Percentiles rank a stretch among this genome's conserved stretches.
Evolutionary conservation across 2,329 filamentous ascomycete genomes (phyloP).

Genomic region (Beauveria varroae): DNA sequence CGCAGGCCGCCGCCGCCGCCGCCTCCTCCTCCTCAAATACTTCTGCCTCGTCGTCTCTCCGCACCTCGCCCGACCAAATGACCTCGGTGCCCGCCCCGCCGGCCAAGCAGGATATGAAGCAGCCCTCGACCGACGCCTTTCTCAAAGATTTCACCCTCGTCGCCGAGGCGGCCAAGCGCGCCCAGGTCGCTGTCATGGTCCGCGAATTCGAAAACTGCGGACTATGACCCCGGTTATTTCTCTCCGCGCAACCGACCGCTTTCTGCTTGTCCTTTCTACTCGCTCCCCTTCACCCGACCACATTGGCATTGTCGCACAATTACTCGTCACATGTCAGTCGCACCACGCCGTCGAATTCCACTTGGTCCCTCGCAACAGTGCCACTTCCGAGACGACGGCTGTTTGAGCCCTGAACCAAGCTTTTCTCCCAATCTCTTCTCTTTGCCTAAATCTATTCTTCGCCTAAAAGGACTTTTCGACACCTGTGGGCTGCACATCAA

Average conservation of each 20-base stretch:
- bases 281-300: not conserved
- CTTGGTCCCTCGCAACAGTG: not conserved
- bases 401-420: not conserved
- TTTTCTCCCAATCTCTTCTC: not conserved
- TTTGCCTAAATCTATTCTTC: too few relatives aligned
- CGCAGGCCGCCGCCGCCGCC: conserved; percentile 16
- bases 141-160: conserved; percentile 77
- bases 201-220: conserved; percentile 73
- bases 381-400: not conserved
- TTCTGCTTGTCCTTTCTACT: not conserved
- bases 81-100: conserved; percentile 21
- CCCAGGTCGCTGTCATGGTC: conserved; percentile 83
- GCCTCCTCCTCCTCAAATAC: conserved; percentile 23
- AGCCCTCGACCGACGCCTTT: conserved; percentile 48
- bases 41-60: conserved; percentile 22
- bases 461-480: not conserved
- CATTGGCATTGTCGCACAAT: not conserved
- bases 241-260: not conserved
- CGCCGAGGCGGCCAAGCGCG: conserved; percentile 86
- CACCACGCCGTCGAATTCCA: not conserved
- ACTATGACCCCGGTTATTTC: conserved; percentile 29
- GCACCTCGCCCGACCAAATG: conserved; percentile 17
- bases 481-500: not conserved
- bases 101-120: conserved; percentile 21
- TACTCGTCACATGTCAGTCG: not conserved